Conservation (phyloP, 192 early-diverging fungal species). For the Geosiphon pyriformis region DNA sequence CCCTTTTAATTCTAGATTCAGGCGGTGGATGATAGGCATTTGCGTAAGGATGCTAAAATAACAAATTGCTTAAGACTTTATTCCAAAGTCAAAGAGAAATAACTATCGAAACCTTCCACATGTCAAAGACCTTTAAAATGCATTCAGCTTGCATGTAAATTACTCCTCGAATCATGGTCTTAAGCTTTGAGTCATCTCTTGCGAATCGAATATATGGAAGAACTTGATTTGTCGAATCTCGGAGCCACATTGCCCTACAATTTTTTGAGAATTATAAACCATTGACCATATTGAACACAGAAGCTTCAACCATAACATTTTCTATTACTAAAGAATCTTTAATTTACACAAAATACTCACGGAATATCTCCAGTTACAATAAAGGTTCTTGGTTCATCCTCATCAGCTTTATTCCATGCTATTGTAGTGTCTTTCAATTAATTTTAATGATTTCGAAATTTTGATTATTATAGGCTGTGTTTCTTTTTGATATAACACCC, state of each 20-base stretch:
- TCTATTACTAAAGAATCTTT: neutral
- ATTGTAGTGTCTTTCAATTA: conserved; percentile 56
- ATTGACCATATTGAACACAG: neutral
- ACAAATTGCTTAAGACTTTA: too few species aligned
- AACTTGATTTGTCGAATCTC: conserved; percentile 68
- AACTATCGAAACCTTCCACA: too few species aligned
- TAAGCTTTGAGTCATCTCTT: conserved; percentile 30
- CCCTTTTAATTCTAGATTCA: conserved; percentile 31
- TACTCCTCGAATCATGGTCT: conserved; percentile 48
- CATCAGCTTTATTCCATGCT: conserved; percentile 41
- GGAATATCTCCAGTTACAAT: conserved; percentile 68
- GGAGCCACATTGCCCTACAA: conserved; percentile 61
- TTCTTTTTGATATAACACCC: too few species aligned
- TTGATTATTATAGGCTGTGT: too few species aligned
- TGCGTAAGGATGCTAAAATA: conserved; percentile 46
- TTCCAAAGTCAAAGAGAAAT: too few species aligned
- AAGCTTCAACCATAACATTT: neutral
- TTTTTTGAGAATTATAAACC: neutral
- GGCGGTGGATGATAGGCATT: conserved; percentile 59
- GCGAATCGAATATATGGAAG: conserved; percentile 48
- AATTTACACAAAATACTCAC: neutral
- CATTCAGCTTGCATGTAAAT: conserved; percentile 48
- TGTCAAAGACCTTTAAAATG: conserved; percentile 25
- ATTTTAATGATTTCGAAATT: neutral
- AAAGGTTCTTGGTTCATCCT: conserved; percentile 49